Base-by-base conservation (phyloP, 345 rosid species). In the Rhizophora apiculata region DNA sequence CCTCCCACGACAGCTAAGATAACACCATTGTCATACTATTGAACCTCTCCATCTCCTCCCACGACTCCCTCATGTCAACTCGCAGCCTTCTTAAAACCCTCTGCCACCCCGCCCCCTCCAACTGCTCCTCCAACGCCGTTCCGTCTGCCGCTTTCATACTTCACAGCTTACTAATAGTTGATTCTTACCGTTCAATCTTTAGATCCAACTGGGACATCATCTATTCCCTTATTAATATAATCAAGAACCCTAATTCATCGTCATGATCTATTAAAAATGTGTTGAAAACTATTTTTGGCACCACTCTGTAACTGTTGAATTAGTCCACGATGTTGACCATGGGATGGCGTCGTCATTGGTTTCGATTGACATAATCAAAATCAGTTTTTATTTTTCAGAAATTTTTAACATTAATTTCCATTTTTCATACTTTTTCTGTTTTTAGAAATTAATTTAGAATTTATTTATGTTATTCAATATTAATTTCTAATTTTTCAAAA, bases 161-260 rank as follows among this genome's bases (percentile, higher is more conserved):
- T 48, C 86, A 89, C 76, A 88, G 93, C 72, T 86, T 91, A 3
- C 80, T 94, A 43, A 69, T 94, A 26, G 85, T 80, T 31, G 97
- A 90, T 19, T 79, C 96, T n/a, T 88, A 85, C 77, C 94, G 97
- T 3, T 84, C 94, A 10, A 82, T 88, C 52, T 81, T 94, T 65
- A 97, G 97, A 37, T 76, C 96, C 4, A 91, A 91, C 52, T 89
- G 96, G 15, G 98, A 94, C 51, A 88, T 94, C 63, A 59, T 88
- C 34, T 88, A 88, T 80, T 88, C 97, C 2, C 78, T 91, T 2
- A 56, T 94, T 5, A 86, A 89, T 24, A 85, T 94, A 34, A 43
- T 86, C 53, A 80, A 79, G 62, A 32, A 57, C 63, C 77, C 84
- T 8, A 80, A 73, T 18, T 86, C 95, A 56, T 89, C 87, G 58